Conservation (phyloP, 73 alveolate species). For the Paramecium primaurelia region DNA sequence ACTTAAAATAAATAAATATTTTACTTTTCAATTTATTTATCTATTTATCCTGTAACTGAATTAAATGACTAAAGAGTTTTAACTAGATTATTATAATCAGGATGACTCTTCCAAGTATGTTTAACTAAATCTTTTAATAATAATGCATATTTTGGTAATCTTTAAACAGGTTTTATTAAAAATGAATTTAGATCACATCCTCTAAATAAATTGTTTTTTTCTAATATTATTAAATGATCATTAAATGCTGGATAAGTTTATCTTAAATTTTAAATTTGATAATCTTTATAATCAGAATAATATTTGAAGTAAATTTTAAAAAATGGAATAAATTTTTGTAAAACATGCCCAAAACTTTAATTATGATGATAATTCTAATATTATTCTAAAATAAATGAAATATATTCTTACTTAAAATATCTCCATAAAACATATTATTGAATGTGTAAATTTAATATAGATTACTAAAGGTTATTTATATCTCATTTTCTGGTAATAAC, state of each 20-base stretch:
- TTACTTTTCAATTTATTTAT: neutral
- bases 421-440: neutral
- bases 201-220: neutral
- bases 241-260: neutral
- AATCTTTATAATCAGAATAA: neutral
- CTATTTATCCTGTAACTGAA: neutral
- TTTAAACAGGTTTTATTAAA: neutral
- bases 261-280: neutral
- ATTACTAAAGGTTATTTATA: neutral
- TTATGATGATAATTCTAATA: neutral
- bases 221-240: neutral
- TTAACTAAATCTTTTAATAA: slow-evolving; percentile 2
- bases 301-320: neutral
- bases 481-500: neutral
- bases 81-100: neutral
- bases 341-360: neutral
- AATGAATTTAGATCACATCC: neutral
- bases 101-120: neutral
- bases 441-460: neutral
- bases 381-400: neutral
- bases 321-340: neutral
- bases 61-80: neutral
- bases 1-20: neutral
- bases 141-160: neutral
- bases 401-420: neutral